Conservation (phyloP, 768 basidiomycete genomes). For the Glaciozyma antarctica region DNA sequence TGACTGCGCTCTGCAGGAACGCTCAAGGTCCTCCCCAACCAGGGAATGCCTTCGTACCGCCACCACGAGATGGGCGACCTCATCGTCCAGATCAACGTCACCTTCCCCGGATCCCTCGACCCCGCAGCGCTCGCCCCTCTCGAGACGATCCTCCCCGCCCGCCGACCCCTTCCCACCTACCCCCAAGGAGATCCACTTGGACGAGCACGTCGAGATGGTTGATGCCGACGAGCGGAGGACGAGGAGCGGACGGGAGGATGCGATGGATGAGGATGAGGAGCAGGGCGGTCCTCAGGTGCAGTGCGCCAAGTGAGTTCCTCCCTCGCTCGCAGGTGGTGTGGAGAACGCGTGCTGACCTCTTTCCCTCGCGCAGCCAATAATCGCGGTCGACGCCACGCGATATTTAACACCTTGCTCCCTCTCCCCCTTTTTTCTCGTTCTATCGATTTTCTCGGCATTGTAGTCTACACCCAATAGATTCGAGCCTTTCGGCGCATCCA, state of each 20-base stretch:
- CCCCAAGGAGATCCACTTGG: slow-evolving; percentile 50
- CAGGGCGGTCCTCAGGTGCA: slow-evolving; percentile 74
- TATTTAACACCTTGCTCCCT: too few relatives aligned
- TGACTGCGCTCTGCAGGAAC: slow-evolving; percentile 49
- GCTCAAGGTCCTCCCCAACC: slow-evolving; percentile 79
- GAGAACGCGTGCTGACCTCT: too few relatives aligned
- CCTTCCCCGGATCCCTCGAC: slow-evolving; percentile 77
- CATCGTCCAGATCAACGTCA: slow-evolving; percentile 72
- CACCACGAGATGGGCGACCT: slow-evolving; percentile 96
- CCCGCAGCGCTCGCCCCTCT: slow-evolving; percentile 58
- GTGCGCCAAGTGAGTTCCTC: slow-evolving; percentile 51
- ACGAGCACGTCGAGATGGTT: slow-evolving; percentile 78
- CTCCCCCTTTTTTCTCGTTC: too few relatives aligned
- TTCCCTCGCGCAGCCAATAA: too few relatives aligned
- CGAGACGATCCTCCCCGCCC: slow-evolving; percentile 75
- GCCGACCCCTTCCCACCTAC: slow-evolving; percentile 52
- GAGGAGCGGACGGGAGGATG: slow-evolving; percentile 55
- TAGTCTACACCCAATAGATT: too few relatives aligned
- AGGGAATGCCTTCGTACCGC: slow-evolving; percentile 97
- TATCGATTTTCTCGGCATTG: too few relatives aligned
- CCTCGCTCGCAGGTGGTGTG: too few relatives aligned
- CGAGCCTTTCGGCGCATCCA: too few relatives aligned
- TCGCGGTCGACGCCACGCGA: too few relatives aligned
- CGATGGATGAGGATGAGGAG: slow-evolving; percentile 79
- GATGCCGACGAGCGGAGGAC: slow-evolving; percentile 48